Evolutionary conservation across 768 basidiomycete genomes (phyloP).

Genomic region (Termitomyces sp.): DNA sequence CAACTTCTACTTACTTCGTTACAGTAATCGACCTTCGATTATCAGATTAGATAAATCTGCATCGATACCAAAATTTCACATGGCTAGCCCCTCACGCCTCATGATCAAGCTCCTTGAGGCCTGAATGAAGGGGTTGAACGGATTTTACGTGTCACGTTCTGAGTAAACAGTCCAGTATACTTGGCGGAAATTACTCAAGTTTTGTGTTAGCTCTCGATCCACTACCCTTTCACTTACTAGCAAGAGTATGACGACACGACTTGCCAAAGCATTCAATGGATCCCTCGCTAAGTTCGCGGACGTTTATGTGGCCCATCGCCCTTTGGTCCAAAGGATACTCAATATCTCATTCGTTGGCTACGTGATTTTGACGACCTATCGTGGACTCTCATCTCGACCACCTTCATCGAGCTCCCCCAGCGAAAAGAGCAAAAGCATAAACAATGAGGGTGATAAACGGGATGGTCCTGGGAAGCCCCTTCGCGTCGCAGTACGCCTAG

Average conservation of each 20-base stretch:
- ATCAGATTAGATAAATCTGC: slow-evolving; percentile 10
- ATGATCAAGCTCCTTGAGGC: too few species aligned
- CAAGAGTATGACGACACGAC: slow-evolving; percentile 26
- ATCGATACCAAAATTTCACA: slow-evolving; percentile 2
- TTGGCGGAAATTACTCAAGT: neutral
- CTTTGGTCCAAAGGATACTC: slow-evolving; percentile 65
- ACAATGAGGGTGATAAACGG: slow-evolving; percentile 15
- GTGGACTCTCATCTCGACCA: slow-evolving; percentile 45
- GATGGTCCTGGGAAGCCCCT: slow-evolving; percentile 35
- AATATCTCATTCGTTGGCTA: slow-evolving; percentile 69
- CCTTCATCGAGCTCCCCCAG: slow-evolving; percentile 26
- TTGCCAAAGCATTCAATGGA: slow-evolving; percentile 26
- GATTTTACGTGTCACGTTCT: neutral
- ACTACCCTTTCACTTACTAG: neutral
- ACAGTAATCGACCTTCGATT: neutral
- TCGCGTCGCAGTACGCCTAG: slow-evolving; percentile 54
- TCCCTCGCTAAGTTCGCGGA: slow-evolving; percentile 38
- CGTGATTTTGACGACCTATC: slow-evolving; percentile 59
- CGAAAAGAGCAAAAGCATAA: slow-evolving; percentile 33
- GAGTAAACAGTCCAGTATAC: neutral
- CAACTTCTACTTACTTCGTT: too few species aligned
- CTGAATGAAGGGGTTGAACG: neutral
- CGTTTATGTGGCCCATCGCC: slow-evolving; percentile 60
- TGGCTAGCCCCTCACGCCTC: neutral
- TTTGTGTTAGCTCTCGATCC: neutral